These are phyloP conservation scores for Kwoniella sp. DNA, from an alignment of 768 basidiomycete genomes.

Conservation along the genomic window DNA sequence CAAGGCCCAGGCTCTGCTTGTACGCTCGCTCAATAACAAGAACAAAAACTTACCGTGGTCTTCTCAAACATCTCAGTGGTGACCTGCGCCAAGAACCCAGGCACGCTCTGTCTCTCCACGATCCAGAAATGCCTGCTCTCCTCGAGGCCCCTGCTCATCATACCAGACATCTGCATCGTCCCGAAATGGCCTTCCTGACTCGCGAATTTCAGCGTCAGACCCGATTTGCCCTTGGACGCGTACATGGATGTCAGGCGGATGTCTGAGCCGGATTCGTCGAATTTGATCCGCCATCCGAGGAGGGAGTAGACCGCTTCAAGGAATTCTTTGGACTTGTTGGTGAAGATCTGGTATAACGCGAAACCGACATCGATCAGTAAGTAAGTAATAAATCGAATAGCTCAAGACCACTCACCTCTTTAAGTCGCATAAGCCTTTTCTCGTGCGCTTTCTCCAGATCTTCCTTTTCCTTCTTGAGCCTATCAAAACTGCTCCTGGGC, in stretches of 20 bases:
- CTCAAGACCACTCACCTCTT: conserved; percentile 65
- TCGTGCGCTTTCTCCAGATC: conserved; percentile 74
- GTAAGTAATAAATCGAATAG: conserved; percentile 4
- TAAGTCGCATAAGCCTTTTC: conserved; percentile 74
- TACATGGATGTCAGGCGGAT: conserved; percentile 88
- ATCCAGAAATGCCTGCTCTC: conserved; percentile 84
- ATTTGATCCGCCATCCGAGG: conserved; percentile 86
- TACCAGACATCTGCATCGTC: conserved; percentile 55
- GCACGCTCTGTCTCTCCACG: conserved; percentile 78
- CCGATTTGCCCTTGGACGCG: conserved; percentile 82
- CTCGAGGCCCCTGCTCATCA: conserved; percentile 61
- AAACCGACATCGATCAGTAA: neutral
- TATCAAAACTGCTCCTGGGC: conserved; percentile 78
- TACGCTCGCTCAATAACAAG: neutral
- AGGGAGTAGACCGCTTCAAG: conserved; percentile 85
- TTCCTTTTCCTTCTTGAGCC: conserved; percentile 68
- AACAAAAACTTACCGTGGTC: conserved; percentile 59
- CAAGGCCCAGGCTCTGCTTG: neutral
- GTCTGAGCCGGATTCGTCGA: conserved; percentile 80
- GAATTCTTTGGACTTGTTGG: conserved; percentile 84
- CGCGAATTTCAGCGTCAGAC: conserved; percentile 63
- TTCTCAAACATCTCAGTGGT: conserved; percentile 86
- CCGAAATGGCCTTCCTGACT: conserved; percentile 56
- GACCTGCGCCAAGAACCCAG: conserved; percentile 84
- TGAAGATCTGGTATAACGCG: conserved; percentile 86